These are phyloP conservation scores for Amylostereum areolatum DNA, from an alignment of 1,284 basidiomycete species.

Conservation along the genomic window DNA sequence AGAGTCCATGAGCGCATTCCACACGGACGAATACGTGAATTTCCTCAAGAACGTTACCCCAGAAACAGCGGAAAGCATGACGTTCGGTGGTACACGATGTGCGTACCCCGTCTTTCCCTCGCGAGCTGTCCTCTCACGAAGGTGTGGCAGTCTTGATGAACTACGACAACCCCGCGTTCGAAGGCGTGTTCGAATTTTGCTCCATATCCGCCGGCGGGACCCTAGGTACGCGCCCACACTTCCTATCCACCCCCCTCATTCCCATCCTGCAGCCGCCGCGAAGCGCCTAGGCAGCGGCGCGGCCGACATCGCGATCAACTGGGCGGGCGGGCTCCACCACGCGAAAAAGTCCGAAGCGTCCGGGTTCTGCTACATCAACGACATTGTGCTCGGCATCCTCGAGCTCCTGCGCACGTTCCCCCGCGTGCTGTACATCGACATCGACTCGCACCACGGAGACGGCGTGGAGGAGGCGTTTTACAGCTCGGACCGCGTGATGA, in stretches of 20 bases:
- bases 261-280: constrained; percentile 61
- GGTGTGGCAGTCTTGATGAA: constrained; percentile 67
- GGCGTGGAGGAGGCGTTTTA: constrained; percentile 99
- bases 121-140: constrained; percentile 8
- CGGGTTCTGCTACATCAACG: constrained; percentile 98
- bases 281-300: constrained; percentile 76
- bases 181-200: constrained; percentile 96
- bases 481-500: constrained; percentile 95
- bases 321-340: constrained; percentile 97
- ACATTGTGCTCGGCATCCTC: constrained; percentile 87
- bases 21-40: constrained; percentile 97
- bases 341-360: constrained; percentile 97
- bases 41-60: constrained; percentile 86
- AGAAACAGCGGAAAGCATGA: constrained; percentile 81
- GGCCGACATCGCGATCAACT: constrained; percentile 93
- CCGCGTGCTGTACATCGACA: constrained; percentile 95
- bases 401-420: constrained; percentile 80
- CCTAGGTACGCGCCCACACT: constrained; percentile 47
- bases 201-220: constrained; percentile 95
- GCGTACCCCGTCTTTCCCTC: constrained; percentile 24
- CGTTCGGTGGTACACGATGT: constrained; percentile 82
- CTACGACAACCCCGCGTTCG: constrained; percentile 96
- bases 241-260: neutral
- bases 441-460: constrained; percentile 98
- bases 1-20: constrained; percentile 89